phyloP scores from a whole-genome alignment of 805 yeast genomes.

The Saccharomycopsis capsularis region DNA sequence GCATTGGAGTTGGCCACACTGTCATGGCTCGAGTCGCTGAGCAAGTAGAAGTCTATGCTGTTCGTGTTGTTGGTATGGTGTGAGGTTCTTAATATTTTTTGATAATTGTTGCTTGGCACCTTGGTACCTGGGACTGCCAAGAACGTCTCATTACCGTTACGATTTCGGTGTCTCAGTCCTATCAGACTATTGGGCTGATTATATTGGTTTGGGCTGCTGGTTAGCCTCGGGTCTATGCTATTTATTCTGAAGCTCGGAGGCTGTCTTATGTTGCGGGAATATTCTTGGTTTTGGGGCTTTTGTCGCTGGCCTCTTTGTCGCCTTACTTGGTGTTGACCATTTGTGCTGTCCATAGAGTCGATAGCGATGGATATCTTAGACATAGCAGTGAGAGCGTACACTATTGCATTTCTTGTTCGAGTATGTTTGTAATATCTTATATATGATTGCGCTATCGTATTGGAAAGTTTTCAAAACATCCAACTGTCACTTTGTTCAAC shows the following conservation, averaged over 20 bases:
- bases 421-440: too few relatives aligned
- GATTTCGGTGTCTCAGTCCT: too few relatives aligned
- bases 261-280: not conserved
- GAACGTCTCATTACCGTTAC: too few relatives aligned
- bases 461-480: too few relatives aligned
- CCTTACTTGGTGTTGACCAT: not conserved
- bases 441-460: too few relatives aligned
- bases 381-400: not conserved
- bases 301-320: not conserved
- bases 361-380: slow-evolving; percentile 2
- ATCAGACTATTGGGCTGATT: not conserved
- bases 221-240: not conserved
- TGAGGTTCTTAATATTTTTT: too few relatives aligned
- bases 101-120: too few relatives aligned
- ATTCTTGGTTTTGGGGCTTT: not conserved
- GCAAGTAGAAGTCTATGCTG: slow-evolving; percentile 1
- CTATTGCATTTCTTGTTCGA: too few relatives aligned
- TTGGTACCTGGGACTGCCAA: too few relatives aligned
- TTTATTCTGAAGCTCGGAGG: not conserved
- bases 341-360: not conserved
- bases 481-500: too few relatives aligned
- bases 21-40: not conserved
- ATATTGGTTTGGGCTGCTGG: not conserved
- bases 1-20: not conserved
- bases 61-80: too few relatives aligned